Evolutionary conservation across 495 filamentous ascomycete species (phyloP).

Genomic region (Talaromyces proteolyticus): DNA sequence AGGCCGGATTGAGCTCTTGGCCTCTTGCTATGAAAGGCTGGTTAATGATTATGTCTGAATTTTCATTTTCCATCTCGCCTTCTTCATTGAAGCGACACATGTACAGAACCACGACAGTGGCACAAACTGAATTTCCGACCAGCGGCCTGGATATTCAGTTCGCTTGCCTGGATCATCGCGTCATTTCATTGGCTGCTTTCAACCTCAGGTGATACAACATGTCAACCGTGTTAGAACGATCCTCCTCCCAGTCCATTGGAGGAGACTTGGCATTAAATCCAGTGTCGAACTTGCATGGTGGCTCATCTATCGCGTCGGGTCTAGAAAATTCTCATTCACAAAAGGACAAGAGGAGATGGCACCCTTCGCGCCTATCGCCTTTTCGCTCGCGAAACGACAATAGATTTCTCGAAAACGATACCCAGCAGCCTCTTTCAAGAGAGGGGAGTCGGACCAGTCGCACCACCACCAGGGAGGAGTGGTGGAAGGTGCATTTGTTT

Average conservation of each 20-base stretch:
- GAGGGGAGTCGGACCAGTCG: neutral
- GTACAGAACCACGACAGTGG: too few relatives aligned
- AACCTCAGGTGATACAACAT: neutral
- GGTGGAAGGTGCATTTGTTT: constrained; percentile 57
- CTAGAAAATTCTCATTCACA: neutral
- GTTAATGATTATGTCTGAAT: too few relatives aligned
- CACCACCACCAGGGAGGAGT: constrained; percentile 15
- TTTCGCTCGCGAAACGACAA: constrained; percentile 12
- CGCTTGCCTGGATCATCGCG: too few relatives aligned
- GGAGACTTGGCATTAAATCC: constrained; percentile 4
- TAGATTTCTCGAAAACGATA: constrained; percentile 8
- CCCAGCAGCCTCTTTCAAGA: neutral
- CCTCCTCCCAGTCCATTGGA: neutral
- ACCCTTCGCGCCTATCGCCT: constrained; percentile 21
- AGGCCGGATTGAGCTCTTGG: too few relatives aligned
- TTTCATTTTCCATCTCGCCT: too few relatives aligned
- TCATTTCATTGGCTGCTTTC: too few relatives aligned
- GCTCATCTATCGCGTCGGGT: neutral
- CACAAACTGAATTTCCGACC: too few relatives aligned
- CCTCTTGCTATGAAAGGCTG: too few relatives aligned
- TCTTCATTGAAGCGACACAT: too few relatives aligned
- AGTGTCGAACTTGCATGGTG: constrained; percentile 1
- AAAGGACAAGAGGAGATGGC: constrained; percentile 10
- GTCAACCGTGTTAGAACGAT: neutral
- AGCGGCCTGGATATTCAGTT: too few relatives aligned